Conservation (phyloP, 2,329 filamentous ascomycete species). For the Beauveria caledonica region DNA sequence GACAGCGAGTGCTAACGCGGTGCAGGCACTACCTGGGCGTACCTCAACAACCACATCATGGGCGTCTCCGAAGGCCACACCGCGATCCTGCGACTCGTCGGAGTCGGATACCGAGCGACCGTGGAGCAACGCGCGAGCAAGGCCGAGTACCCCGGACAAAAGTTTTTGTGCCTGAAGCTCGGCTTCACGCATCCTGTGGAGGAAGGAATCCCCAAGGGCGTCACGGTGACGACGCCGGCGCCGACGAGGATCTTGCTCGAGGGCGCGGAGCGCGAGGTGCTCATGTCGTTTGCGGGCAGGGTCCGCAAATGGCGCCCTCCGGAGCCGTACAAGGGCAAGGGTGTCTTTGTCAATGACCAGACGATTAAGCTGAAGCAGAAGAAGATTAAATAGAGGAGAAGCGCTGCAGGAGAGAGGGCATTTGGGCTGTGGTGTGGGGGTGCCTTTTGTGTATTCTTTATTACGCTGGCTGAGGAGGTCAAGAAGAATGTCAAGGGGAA, state of each 20-base stretch:
- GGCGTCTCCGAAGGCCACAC: constrained; percentile 96
- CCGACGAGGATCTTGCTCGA: constrained; percentile 88
- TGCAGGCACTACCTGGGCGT: constrained; percentile 78
- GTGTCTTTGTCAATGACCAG: constrained; percentile 95
- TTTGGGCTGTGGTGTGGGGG: not conserved
- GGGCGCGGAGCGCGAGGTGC: constrained; percentile 73
- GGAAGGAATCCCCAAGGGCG: constrained; percentile 70
- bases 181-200: constrained; percentile 96
- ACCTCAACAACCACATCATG: constrained; percentile 82
- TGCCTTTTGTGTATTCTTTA: constrained; percentile 1
- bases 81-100: constrained; percentile 83
- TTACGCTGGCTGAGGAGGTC: not conserved
- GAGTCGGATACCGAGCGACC: constrained; percentile 88
- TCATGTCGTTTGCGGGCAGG: constrained; percentile 85
- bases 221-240: constrained; percentile 81
- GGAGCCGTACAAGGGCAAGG: constrained; percentile 99
- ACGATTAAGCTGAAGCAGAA: constrained; percentile 98
- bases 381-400: constrained; percentile 69
- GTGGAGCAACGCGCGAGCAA: constrained; percentile 70
- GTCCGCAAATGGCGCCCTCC: constrained; percentile 84
- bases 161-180: constrained; percentile 88
- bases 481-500: not conserved
- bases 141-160: constrained; percentile 70
- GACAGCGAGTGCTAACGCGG: not conserved
- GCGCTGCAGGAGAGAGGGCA: not conserved